Percentiles rank a stretch among this genome's conserved stretches.
Evolutionary conservation across 73 alveolate species (phyloP).

Genomic region (Tetrahymena elliotti): DNA sequence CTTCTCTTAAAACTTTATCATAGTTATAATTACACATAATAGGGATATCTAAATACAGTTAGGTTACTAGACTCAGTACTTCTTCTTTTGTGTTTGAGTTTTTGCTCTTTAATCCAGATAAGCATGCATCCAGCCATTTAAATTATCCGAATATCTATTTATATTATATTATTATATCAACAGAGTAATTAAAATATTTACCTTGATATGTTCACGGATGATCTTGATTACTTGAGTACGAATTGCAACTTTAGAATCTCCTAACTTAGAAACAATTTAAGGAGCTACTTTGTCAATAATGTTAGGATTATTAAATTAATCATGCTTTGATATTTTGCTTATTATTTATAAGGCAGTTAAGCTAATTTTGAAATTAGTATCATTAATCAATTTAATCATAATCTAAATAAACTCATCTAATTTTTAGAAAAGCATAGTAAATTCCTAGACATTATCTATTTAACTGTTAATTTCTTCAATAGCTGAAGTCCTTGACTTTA

Average conservation of each 20-base stretch:
- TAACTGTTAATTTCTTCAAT: not conserved
- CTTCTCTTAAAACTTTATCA: constrained; percentile 12
- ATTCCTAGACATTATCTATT: not conserved
- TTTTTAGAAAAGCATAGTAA: not conserved
- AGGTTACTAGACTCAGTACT: constrained; percentile 3
- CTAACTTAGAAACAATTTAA: not conserved
- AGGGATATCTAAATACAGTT: not conserved
- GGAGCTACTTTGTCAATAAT: not conserved
- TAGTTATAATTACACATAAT: constrained; percentile 5
- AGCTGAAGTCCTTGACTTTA: not conserved
- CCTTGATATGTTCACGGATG: not conserved
- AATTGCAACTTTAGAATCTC: not conserved
- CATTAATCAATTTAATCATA: not conserved
- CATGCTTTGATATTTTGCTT: not conserved
- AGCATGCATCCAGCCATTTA: not conserved
- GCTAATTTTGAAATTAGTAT: not conserved
- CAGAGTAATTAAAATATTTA: not conserved
- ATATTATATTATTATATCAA: not conserved
- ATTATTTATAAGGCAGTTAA: not conserved
- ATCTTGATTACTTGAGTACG: not conserved
- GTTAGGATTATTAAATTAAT: not conserved
- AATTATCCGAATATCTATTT: not conserved
- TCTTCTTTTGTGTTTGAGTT: constrained; percentile 21
- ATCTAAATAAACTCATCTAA: not conserved
- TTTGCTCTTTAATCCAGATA: not conserved